phyloP scores from a whole-genome alignment of 192 early-diverging fungal genomes.

The Entophlyctis luteolus region DNA sequence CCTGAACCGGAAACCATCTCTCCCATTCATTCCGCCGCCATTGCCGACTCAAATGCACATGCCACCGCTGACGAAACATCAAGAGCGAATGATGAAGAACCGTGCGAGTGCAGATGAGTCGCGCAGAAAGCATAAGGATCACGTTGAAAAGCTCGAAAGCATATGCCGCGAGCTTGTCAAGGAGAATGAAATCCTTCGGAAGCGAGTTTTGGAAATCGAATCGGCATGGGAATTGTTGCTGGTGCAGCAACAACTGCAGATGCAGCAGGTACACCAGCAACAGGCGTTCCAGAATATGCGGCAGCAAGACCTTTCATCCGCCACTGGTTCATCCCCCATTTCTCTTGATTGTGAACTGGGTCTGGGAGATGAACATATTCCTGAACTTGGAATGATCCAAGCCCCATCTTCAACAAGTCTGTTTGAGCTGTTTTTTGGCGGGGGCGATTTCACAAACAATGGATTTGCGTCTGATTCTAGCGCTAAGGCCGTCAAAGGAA shows the following conservation, averaged over 20 bases:
- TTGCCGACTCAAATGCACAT: constrained; percentile 26
- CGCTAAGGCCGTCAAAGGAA: constrained; percentile 7
- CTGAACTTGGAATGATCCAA: neutral
- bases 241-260: neutral
- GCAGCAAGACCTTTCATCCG: neutral
- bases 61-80: constrained; percentile 64
- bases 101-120: constrained; percentile 81
- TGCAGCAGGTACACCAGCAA: constrained; percentile 20
- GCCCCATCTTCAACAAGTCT: neutral
- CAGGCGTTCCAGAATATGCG: constrained; percentile 14
- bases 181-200: constrained; percentile 40
- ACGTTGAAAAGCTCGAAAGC: constrained; percentile 63
- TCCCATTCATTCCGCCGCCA: constrained; percentile 6
- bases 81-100: constrained; percentile 89
- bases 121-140: constrained; percentile 86
- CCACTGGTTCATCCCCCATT: neutral
- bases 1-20: too few relatives aligned
- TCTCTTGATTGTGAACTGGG: constrained; percentile 3
- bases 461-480: neutral
- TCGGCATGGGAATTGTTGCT: constrained; percentile 33
- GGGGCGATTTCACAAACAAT: neutral
- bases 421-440: constrained; percentile 7
- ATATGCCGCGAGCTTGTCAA: constrained; percentile 53
- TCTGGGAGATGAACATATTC: neutral
- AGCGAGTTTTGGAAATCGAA: constrained; percentile 34